These are phyloP conservation scores for Chaetomium sp. DNA, from an alignment of 2,329 filamentous ascomycete genomes.

Conservation along the genomic window DNA sequence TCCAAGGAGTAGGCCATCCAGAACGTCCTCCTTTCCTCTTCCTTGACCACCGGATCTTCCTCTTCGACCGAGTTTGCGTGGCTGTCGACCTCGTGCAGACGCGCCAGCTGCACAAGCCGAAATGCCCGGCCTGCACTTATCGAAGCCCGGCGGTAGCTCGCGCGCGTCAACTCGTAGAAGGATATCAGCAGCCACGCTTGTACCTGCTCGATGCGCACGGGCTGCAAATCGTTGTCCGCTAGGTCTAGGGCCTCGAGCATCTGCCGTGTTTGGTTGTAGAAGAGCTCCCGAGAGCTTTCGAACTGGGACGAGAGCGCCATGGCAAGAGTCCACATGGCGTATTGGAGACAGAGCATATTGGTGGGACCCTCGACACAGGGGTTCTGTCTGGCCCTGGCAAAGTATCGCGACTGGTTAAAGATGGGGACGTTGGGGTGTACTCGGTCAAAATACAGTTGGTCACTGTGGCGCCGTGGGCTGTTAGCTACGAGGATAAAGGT, in stretches of 20 bases:
- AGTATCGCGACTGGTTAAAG: constrained; percentile 36
- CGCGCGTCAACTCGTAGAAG: constrained; percentile 34
- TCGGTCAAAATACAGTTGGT: constrained; percentile 39
- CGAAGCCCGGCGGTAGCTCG: constrained; percentile 35
- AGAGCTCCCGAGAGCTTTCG: constrained; percentile 29
- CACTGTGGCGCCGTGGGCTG: constrained; percentile 18
- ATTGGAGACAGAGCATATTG: constrained; percentile 35
- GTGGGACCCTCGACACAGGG: constrained; percentile 22
- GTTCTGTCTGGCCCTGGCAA: constrained; percentile 30
- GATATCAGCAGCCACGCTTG: constrained; percentile 37
- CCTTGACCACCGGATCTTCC: constrained; percentile 27
- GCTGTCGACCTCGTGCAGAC: constrained; percentile 30
- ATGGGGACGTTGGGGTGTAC: constrained; percentile 38
- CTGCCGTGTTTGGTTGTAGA: constrained; percentile 37
- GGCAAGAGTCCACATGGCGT: constrained; percentile 40
- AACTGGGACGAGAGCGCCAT: constrained; percentile 39
- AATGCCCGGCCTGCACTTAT: constrained; percentile 44
- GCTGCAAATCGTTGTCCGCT: constrained; percentile 26
- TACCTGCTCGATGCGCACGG: constrained; percentile 31
- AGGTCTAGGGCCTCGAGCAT: constrained; percentile 36
- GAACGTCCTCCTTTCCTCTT: constrained; percentile 35
- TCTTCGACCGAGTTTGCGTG: constrained; percentile 16
- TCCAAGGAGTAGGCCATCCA: constrained; percentile 38
- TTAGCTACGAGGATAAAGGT: neutral
- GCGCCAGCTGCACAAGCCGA: constrained; percentile 38